phyloP scores from a whole-genome alignment of 495 filamentous ascomycete genomes.

The Jackrogersella minutella region DNA sequence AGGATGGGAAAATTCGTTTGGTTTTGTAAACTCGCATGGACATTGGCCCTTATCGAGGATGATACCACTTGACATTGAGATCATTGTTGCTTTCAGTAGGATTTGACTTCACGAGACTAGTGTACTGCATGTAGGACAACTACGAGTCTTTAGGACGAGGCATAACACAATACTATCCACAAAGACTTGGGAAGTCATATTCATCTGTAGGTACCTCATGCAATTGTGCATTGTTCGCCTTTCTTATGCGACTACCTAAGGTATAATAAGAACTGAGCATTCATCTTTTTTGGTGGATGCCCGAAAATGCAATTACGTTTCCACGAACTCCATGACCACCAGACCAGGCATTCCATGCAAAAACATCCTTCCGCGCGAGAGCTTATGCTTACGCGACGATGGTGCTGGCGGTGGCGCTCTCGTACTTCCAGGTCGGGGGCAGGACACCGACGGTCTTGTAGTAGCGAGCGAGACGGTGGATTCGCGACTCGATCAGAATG shows the following conservation, averaged over 20 bases:
- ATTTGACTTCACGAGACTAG: background rate
- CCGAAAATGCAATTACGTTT: conserved; percentile 42
- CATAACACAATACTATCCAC: conserved; percentile 11
- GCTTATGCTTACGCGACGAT: conserved; percentile 65
- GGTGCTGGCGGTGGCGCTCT: conserved; percentile 71
- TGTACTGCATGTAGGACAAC: background rate
- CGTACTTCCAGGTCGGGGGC: conserved; percentile 98
- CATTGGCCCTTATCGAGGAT: conserved; percentile 18
- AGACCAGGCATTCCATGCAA: conserved; percentile 38
- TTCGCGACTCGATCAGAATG: conserved; percentile 99
- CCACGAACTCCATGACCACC: conserved; percentile 46
- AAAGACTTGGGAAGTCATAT: conserved; percentile 20
- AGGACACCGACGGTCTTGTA: conserved; percentile 99
- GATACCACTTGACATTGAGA: conserved; percentile 37
- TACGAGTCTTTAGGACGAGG: background rate
- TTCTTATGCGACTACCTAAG: conserved; percentile 37
- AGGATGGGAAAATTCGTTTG: conserved; percentile 15
- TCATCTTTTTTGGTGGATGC: conserved; percentile 28
- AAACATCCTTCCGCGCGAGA: conserved; percentile 31
- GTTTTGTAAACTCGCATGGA: conserved; percentile 8
- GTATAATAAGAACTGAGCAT: conserved; percentile 23
- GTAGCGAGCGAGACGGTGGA: conserved; percentile 93
- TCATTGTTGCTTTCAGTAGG: background rate
- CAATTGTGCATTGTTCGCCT: conserved; percentile 34
- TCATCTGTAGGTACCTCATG: conserved; percentile 25